A percentile compares a stretch with the other conserved stretches of the same genome.
Evolutionary conservation across 2,329 filamentous ascomycete genomes (phyloP).

Genomic region (Cordyceps militaris): DNA sequence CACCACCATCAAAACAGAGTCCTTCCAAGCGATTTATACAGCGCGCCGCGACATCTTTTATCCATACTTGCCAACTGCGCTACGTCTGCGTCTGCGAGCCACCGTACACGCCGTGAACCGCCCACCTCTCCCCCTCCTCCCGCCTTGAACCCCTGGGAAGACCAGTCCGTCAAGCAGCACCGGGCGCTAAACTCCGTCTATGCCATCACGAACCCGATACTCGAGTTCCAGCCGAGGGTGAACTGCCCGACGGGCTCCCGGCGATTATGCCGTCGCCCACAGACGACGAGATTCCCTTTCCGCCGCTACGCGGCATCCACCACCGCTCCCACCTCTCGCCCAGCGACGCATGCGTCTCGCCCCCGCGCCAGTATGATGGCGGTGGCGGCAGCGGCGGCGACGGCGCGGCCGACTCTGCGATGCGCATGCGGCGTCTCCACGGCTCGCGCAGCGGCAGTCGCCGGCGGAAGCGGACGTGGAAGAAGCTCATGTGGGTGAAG

Average conservation of each 20-base stretch:
- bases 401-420: conserved; percentile 23
- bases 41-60: background rate
- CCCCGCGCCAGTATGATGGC: conserved; percentile 44
- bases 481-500: conserved; percentile 97
- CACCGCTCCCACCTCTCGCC: conserved; percentile 65
- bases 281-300: conserved; percentile 32
- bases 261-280: conserved; percentile 29
- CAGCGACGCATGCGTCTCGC: conserved; percentile 73
- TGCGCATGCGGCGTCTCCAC: conserved; percentile 38
- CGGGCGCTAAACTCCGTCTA: no score
- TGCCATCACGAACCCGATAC: background rate
- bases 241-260: background rate
- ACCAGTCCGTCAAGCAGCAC: no score
- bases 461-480: conserved; percentile 70
- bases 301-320: conserved; percentile 24
- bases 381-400: conserved; percentile 29
- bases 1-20: background rate
- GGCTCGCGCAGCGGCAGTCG: conserved; percentile 57
- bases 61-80: no score
- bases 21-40: background rate
- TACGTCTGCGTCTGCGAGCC: no score
- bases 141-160: no score
- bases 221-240: background rate
- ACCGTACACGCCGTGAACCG: no score
- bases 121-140: background rate